These are phyloP conservation scores for Immersiporthe knoxdaviesiana DNA, from an alignment of 2,329 filamentous ascomycete species.

Conservation along the genomic window DNA sequence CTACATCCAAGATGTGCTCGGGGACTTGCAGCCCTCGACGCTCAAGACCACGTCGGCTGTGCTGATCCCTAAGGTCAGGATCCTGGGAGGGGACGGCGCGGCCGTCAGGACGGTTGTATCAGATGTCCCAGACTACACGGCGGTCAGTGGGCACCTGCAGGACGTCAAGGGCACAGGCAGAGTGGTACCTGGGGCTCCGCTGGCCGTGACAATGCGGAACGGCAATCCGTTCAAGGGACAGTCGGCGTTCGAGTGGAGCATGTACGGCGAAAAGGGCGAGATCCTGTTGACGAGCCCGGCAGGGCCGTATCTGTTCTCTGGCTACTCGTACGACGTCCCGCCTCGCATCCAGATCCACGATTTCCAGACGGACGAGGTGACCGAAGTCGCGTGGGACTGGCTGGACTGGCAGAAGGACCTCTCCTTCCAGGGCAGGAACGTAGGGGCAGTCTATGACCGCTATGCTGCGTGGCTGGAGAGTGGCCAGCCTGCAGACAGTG, in stretches of 20 bases:
- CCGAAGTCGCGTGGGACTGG: constrained; percentile 40
- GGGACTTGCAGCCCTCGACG: constrained; percentile 4
- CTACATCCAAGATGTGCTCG: constrained; percentile 20
- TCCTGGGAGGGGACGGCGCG: neutral
- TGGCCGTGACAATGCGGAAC: constrained; percentile 50
- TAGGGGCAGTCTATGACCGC: constrained; percentile 52
- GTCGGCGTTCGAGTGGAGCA: constrained; percentile 51
- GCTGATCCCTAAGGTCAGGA: constrained; percentile 11
- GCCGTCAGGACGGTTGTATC: constrained; percentile 29
- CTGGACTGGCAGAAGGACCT: constrained; percentile 43
- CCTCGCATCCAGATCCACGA: constrained; percentile 47
- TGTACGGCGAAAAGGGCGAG: constrained; percentile 57
- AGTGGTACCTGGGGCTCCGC: constrained; percentile 41
- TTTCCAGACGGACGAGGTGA: constrained; percentile 41
- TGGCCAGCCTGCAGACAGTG: neutral
- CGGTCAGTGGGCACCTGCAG: constrained; percentile 40
- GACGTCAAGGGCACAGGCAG: constrained; percentile 31
- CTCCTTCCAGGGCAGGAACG: constrained; percentile 41
- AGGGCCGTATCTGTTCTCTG: constrained; percentile 30
- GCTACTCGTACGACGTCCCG: constrained; percentile 38
- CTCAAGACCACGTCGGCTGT: constrained; percentile 6
- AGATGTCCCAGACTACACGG: constrained; percentile 38
- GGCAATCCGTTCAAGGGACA: constrained; percentile 54
- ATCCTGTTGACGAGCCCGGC: constrained; percentile 43
- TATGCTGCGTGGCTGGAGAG: constrained; percentile 38